Conservation (phyloP, 495 filamentous ascomycete genomes). For the Neurospora sp. region DNA sequence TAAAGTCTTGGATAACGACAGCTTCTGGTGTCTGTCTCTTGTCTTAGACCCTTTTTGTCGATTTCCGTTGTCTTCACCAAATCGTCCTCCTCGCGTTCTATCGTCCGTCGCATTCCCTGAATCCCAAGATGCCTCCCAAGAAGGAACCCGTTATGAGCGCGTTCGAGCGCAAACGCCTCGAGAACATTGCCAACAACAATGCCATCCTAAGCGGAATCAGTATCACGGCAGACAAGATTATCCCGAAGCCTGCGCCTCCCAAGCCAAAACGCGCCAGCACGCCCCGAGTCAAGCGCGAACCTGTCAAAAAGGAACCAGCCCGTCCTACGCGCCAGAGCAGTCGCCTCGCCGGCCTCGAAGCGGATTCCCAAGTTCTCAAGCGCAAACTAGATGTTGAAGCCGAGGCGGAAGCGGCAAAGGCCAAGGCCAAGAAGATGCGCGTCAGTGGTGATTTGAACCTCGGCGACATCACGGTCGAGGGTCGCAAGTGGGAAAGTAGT, state of each 20-base stretch:
- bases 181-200: slow-evolving; percentile 47
- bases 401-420: slow-evolving; percentile 48
- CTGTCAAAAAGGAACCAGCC: slow-evolving; percentile 17
- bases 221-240: slow-evolving; percentile 23
- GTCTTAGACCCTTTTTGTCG: not conserved
- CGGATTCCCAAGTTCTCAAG: slow-evolving; percentile 63
- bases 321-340: slow-evolving; percentile 41
- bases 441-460: slow-evolving; percentile 62
- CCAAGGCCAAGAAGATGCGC: slow-evolving; percentile 59
- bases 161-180: slow-evolving; percentile 43
- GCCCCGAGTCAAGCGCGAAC: slow-evolving; percentile 18
- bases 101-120: not conserved
- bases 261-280: slow-evolving; percentile 15
- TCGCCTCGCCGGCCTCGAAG: slow-evolving; percentile 37
- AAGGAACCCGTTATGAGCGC: slow-evolving; percentile 33
- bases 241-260: slow-evolving; percentile 18
- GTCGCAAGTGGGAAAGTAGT: slow-evolving; percentile 47
- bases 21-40: not conserved
- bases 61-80: not conserved
- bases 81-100: not conserved
- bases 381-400: slow-evolving; percentile 69
- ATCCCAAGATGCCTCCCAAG: slow-evolving; percentile 14
- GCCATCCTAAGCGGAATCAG: slow-evolving; percentile 37
- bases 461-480: slow-evolving; percentile 69
- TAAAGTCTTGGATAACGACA: not conserved